These are phyloP conservation scores for Spatholobus suberectus DNA, from an alignment of 306 rosid species.

Conservation along the genomic window DNA sequence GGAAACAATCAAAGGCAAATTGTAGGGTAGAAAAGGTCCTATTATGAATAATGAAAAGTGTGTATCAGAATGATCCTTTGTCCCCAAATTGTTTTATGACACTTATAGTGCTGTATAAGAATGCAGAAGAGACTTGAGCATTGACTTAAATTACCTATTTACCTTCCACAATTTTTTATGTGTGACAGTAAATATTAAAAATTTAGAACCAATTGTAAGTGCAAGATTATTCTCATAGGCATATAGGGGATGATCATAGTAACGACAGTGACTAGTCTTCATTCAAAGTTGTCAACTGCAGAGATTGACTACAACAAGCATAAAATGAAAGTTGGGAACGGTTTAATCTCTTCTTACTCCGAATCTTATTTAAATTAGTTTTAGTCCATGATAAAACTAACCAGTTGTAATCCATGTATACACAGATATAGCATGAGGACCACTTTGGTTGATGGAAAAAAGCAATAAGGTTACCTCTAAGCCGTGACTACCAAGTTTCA, in stretches of 20 bases:
- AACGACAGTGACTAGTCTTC: not conserved
- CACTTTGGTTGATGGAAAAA: not conserved
- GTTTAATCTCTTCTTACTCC: not conserved
- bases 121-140: not conserved
- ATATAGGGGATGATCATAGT: not conserved
- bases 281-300: not conserved
- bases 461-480: slow-evolving; percentile 60
- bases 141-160: not conserved
- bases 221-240: not conserved
- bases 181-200: not conserved
- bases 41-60: not conserved
- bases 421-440: no score
- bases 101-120: no score
- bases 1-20: not conserved
- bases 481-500: slow-evolving; percentile 79
- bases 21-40: not conserved
- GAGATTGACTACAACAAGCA: not conserved
- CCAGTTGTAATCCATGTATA: no score
- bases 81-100: not conserved
- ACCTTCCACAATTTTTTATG: not conserved
- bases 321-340: not conserved
- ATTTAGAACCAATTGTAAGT: not conserved
- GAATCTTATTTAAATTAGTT: not conserved
- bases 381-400: not conserved
- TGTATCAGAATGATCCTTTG: not conserved